phyloP scores from a whole-genome alignment of 495 filamentous ascomycete genomes.

The Pseudomonodictys pantanalensis region DNA sequence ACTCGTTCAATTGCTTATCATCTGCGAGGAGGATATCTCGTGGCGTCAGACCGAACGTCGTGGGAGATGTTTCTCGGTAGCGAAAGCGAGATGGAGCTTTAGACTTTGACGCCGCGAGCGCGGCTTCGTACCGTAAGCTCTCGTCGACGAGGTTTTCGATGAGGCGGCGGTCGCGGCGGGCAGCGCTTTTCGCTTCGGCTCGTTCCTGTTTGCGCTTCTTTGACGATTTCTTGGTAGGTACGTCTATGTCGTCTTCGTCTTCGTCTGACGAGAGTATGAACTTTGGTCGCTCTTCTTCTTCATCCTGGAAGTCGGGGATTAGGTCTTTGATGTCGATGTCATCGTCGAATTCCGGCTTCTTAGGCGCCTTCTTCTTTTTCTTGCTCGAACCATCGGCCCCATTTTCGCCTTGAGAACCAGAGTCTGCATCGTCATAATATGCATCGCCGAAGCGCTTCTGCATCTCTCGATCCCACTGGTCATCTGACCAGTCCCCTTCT shows the following conservation, averaged over 20 bases:
- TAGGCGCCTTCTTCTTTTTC: slow-evolving; percentile 60
- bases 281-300: slow-evolving; percentile 48
- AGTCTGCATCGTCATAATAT: slow-evolving; percentile 63
- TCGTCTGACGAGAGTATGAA: slow-evolving; percentile 53
- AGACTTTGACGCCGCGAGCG: slow-evolving; percentile 42
- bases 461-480: slow-evolving; percentile 87
- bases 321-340: slow-evolving; percentile 96
- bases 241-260: slow-evolving; percentile 31
- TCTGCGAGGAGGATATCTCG: slow-evolving; percentile 89
- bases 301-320: slow-evolving; percentile 74
- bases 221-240: slow-evolving; percentile 28
- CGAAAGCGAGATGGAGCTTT: slow-evolving; percentile 67
- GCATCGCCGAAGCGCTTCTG: slow-evolving; percentile 76
- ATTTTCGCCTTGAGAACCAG: slow-evolving; percentile 44
- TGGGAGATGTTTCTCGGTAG: slow-evolving; percentile 91
- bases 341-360: slow-evolving; percentile 94
- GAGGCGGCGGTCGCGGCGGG: slow-evolving; percentile 72
- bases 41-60: slow-evolving; percentile 81
- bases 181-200: slow-evolving; percentile 64
- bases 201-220: slow-evolving; percentile 49
- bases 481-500: slow-evolving; percentile 80
- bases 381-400: slow-evolving; percentile 47
- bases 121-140: slow-evolving; percentile 55
- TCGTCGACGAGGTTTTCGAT: slow-evolving; percentile 86
- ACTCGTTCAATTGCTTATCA: slow-evolving; percentile 83